phyloP scores from a whole-genome alignment of 108 stramenopile genomes.

The Thalassiosira profunda region DNA sequence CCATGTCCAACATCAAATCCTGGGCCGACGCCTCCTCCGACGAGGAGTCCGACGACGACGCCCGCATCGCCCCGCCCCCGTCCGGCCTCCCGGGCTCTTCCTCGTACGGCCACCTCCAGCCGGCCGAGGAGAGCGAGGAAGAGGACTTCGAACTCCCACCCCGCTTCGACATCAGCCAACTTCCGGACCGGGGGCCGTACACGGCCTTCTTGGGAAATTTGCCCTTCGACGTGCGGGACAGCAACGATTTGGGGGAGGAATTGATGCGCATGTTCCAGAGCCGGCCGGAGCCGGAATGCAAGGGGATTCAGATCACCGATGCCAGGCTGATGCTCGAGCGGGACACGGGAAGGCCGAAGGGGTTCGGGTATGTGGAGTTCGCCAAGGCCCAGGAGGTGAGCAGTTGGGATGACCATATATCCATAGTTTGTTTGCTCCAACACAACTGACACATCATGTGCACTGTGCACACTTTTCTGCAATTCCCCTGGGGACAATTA shows the following conservation, averaged over 20 bases:
- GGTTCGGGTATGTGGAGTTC: conserved; percentile 55
- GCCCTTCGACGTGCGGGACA: conserved; percentile 8
- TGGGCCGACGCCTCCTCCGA: conserved; percentile 59
- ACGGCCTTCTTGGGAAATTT: conserved; percentile 48
- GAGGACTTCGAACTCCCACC: conserved; percentile 11
- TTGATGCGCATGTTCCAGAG: conserved; percentile 29
- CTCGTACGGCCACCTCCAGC: conserved; percentile 3
- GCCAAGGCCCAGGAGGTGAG: conserved; percentile 37
- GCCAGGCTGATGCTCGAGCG: conserved; percentile 32
- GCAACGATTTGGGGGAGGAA: conserved; percentile 25
- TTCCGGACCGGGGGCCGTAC: conserved; percentile 25
- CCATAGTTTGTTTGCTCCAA: not conserved
- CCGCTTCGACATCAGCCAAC: conserved; percentile 1
- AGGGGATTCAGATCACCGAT: not conserved
- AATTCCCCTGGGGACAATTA: not conserved
- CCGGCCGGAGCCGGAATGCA: too few relatives aligned
- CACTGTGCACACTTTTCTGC: not conserved
- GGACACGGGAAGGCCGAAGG: conserved; percentile 16
- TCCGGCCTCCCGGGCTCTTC: conserved; percentile 19
- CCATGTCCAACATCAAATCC: conserved; percentile 42
- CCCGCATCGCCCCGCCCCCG: conserved; percentile 14
- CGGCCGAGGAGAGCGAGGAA: conserved; percentile 3
- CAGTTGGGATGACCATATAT: too few relatives aligned
- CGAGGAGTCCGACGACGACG: conserved; percentile 43
- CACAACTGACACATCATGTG: too few relatives aligned